A percentile compares a stretch with the other conserved stretches of the same genome.
These are phyloP conservation scores for Alternaria burnsii DNA, from an alignment of 2,329 filamentous ascomycete species.

Conservation along the genomic window DNA sequence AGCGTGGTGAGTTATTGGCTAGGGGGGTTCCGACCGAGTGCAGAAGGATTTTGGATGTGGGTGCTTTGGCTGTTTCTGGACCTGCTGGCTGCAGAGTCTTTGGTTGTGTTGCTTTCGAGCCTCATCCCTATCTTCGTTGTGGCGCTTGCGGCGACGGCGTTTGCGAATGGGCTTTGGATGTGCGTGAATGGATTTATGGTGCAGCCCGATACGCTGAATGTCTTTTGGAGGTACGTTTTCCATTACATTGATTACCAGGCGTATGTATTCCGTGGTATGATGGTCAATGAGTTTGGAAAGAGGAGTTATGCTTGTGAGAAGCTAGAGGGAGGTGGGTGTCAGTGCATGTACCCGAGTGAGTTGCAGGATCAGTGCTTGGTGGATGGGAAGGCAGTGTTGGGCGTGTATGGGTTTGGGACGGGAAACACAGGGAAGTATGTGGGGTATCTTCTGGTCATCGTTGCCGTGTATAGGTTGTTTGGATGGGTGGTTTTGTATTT, in stretches of 20 bases:
- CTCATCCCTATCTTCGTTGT: slow-evolving; percentile 83
- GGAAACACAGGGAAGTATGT: slow-evolving; percentile 73
- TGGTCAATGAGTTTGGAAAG: slow-evolving; percentile 83
- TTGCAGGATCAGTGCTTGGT: slow-evolving; percentile 73
- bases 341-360: slow-evolving; percentile 75
- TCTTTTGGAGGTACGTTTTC: slow-evolving; percentile 87
- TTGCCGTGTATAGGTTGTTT: slow-evolving; percentile 74
- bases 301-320: slow-evolving; percentile 69
- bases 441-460: slow-evolving; percentile 80
- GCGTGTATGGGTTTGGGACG: slow-evolving; percentile 72
- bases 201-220: slow-evolving; percentile 74
- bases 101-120: slow-evolving; percentile 78
- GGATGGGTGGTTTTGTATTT: slow-evolving; percentile 69
- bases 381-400: slow-evolving; percentile 73
- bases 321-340: slow-evolving; percentile 54
- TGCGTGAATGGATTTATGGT: slow-evolving; percentile 84
- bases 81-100: slow-evolving; percentile 79
- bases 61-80: slow-evolving; percentile 88
- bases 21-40: slow-evolving; percentile 74
- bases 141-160: slow-evolving; percentile 79
- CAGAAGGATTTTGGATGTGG: slow-evolving; percentile 75
- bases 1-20: slow-evolving; percentile 82
- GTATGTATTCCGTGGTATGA: slow-evolving; percentile 92
- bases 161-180: slow-evolving; percentile 92
- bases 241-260: slow-evolving; percentile 88